These are phyloP conservation scores for Didymella pomorum DNA, from an alignment of 2,329 filamentous ascomycete genomes.

Conservation along the genomic window DNA sequence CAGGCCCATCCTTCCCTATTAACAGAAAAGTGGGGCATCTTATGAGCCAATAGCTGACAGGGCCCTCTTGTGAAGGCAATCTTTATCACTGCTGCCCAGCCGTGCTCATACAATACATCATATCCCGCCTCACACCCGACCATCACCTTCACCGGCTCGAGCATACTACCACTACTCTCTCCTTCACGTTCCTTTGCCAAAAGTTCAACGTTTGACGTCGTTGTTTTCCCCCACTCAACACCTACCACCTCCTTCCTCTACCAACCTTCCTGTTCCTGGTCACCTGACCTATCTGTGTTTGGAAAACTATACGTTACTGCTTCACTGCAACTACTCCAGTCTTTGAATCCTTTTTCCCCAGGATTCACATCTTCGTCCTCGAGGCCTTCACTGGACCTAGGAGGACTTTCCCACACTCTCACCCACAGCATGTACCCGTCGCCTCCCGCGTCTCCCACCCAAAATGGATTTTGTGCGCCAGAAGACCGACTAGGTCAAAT, in stretches of 20 bases:
- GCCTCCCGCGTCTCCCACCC: constrained; percentile 58
- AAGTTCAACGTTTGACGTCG: constrained; percentile 23
- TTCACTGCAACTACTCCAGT: constrained; percentile 18
- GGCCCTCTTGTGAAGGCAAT: constrained; percentile 26
- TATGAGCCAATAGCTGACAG: constrained; percentile 39
- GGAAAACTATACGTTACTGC: constrained; percentile 24
- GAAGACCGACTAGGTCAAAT: constrained; percentile 87
- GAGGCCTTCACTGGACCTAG: constrained; percentile 53
- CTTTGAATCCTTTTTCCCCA: constrained; percentile 21
- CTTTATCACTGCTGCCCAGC: constrained; percentile 49
- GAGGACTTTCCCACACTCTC: constrained; percentile 41
- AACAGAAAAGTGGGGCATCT: constrained; percentile 44
- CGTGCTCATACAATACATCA: constrained; percentile 48
- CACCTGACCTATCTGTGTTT: constrained; percentile 32
- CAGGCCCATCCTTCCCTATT: constrained; percentile 50
- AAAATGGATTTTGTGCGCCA: constrained; percentile 61
- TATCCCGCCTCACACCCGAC: constrained; percentile 45
- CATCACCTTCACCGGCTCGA: constrained; percentile 24
- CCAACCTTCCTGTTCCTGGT: constrained; percentile 22
- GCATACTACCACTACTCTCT: constrained; percentile 31
- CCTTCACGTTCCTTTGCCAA: constrained; percentile 33
- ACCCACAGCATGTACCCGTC: constrained; percentile 58
- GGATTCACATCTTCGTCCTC: constrained; percentile 44
- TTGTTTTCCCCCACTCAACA: constrained; percentile 25
- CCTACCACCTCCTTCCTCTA: constrained; percentile 17